Percentiles rank a stretch among this genome's conserved stretches.
Conservation (phyloP, 495 filamentous ascomycete species). For the Delitschia confertaspora region DNA sequence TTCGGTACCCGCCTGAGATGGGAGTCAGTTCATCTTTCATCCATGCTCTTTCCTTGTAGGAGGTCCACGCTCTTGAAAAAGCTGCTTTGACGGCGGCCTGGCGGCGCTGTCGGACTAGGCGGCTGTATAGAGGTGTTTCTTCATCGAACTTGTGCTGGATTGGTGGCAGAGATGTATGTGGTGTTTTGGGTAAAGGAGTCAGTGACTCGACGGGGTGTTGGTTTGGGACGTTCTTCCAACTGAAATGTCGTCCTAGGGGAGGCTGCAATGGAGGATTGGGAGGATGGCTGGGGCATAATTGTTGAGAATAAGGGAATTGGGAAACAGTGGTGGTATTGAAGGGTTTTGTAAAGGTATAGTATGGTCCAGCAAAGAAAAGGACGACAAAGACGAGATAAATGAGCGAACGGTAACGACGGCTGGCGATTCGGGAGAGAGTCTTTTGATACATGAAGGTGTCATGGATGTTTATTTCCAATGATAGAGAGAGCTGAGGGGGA, state of each 20-base stretch:
- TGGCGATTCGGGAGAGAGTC: neutral
- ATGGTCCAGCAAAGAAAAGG: neutral
- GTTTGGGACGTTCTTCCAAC: constrained; percentile 11
- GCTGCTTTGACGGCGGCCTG: constrained; percentile 53
- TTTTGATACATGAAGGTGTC: neutral
- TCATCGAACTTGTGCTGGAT: constrained; percentile 15
- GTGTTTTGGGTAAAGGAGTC: constrained; percentile 2
- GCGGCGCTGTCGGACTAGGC: constrained; percentile 18
- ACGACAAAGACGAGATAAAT: constrained; percentile 5
- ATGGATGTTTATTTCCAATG: too few relatives aligned
- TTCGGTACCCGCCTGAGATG: constrained; percentile 45
- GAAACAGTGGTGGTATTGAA: constrained; percentile 1
- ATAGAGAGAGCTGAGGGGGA: too few relatives aligned
- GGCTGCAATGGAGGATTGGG: constrained; percentile 3
- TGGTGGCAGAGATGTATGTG: neutral
- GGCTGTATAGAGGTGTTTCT: constrained; percentile 3
- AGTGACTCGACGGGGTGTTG: constrained; percentile 9
- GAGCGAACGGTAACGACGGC: constrained; percentile 2
- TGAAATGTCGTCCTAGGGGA: neutral
- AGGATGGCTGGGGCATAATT: constrained; percentile 4
- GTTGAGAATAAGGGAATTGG: constrained; percentile 2
- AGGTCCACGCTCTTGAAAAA: constrained; percentile 65
- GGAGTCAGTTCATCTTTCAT: constrained; percentile 69
- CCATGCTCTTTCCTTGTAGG: constrained; percentile 72
- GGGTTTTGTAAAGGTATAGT: neutral